Evolutionary conservation across 768 basidiomycete genomes (phyloP).

Genomic region (Lyophyllum decastes): DNA sequence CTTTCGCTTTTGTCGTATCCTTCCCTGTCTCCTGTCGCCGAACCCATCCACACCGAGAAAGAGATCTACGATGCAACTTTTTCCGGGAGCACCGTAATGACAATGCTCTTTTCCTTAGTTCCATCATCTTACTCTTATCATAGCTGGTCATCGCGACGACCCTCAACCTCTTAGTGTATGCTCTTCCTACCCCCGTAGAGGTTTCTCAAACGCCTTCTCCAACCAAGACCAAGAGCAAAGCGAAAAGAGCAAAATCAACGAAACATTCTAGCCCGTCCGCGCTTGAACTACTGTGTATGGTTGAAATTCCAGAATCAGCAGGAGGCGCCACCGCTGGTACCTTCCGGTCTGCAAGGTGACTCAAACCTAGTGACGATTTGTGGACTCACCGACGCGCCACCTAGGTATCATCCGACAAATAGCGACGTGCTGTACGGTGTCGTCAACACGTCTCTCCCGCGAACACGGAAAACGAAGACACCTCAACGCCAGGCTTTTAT

Average conservation of each 20-base stretch:
- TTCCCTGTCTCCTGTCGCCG: constrained; percentile 48
- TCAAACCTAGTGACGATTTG: not conserved
- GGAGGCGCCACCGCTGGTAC: constrained; percentile 49
- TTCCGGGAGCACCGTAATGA: constrained; percentile 59
- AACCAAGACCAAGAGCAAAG: constrained; percentile 44
- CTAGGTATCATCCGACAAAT: constrained; percentile 59
- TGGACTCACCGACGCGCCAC: not conserved
- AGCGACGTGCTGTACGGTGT: constrained; percentile 64
- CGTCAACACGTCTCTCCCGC: constrained; percentile 68
- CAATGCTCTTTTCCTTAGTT: constrained; percentile 1
- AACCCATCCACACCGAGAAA: constrained; percentile 58
- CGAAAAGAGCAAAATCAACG: constrained; percentile 20
- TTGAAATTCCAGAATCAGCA: constrained; percentile 54
- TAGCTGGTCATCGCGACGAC: constrained; percentile 73
- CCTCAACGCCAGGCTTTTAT: constrained; percentile 62
- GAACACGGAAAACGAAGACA: constrained; percentile 53
- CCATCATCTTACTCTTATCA: not conserved
- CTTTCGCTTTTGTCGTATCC: constrained; percentile 70
- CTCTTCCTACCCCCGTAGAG: constrained; percentile 38
- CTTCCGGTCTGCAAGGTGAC: constrained; percentile 63
- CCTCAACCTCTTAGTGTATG: constrained; percentile 62
- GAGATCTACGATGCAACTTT: constrained; percentile 91
- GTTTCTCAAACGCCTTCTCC: constrained; percentile 15
- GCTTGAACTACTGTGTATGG: constrained; percentile 43
- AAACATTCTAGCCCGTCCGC: constrained; percentile 8